A percentile compares a stretch with the other conserved stretches of the same genome.
Conservation (phyloP, 73 alveolate genomes). For the Paraurostyla sp. region DNA sequence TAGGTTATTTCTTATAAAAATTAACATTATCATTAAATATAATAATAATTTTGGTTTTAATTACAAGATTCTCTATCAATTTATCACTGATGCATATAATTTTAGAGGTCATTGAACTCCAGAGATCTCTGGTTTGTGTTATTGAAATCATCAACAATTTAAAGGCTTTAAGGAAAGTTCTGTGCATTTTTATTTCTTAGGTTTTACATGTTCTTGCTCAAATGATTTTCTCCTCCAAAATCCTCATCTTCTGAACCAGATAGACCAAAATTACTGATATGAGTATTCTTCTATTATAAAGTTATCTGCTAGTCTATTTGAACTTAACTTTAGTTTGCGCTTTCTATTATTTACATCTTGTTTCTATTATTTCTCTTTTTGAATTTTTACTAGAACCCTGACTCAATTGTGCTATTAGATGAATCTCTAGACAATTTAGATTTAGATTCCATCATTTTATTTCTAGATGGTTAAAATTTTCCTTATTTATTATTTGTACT, state of each 20-base stretch:
- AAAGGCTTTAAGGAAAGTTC: too few species aligned
- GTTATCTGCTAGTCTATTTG: too few species aligned
- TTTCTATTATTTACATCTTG: neutral
- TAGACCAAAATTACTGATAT: neutral
- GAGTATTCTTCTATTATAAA: too few species aligned
- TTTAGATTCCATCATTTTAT: neutral
- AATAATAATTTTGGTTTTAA: too few species aligned
- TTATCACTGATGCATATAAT: neutral
- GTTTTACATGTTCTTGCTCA: too few species aligned
- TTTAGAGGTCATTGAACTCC: neutral
- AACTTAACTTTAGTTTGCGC: neutral
- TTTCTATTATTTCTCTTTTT: slow-evolving; percentile 10
- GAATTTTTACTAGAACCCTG: too few species aligned
- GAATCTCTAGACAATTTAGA: slow-evolving; percentile 22
- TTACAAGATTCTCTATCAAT: too few species aligned
- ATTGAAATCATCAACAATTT: neutral
- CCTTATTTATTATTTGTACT: neutral
- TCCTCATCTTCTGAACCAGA: neutral
- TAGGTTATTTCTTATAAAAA: too few species aligned
- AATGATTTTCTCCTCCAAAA: too few species aligned
- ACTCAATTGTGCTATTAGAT: neutral
- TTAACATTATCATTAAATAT: too few species aligned
- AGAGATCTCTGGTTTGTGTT: neutral
- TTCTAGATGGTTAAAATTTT: neutral
- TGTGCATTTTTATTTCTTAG: too few species aligned